Conservation (phyloP, 2,329 filamentous ascomycete species). For the Neurospora sp. region DNA sequence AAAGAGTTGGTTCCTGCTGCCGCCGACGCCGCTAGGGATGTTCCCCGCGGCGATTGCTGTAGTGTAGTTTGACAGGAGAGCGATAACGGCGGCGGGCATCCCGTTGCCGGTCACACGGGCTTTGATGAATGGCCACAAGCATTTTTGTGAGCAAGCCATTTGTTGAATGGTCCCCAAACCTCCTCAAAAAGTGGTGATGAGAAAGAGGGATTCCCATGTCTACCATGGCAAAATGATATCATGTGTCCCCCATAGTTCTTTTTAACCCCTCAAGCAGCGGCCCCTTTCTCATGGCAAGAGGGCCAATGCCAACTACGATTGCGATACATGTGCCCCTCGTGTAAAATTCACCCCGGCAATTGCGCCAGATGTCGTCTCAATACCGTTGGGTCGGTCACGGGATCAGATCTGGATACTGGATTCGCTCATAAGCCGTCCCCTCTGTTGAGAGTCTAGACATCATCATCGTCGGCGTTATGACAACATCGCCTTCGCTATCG, state of each 20-base stretch:
- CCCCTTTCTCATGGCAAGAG: background rate
- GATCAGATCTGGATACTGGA: background rate
- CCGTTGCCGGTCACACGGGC: background rate
- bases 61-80: background rate
- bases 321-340: background rate
- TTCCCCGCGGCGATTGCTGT: background rate
- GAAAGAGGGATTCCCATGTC: background rate
- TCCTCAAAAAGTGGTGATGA: background rate
- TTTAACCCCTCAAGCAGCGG: background rate
- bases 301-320: background rate
- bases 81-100: background rate
- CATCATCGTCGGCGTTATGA: background rate
- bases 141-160: background rate
- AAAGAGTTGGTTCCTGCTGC: background rate
- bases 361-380: background rate
- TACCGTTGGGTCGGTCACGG: background rate
- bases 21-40: background rate
- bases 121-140: background rate
- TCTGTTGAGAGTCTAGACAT: background rate
- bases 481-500: background rate
- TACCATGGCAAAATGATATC: background rate
- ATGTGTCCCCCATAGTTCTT: background rate
- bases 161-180: background rate
- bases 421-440: background rate
- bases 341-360: background rate